A percentile compares a stretch with the other conserved stretches of the same genome.
Conservation (phyloP, 768 basidiomycete genomes). For the Suillus fuscotomentosus region DNA sequence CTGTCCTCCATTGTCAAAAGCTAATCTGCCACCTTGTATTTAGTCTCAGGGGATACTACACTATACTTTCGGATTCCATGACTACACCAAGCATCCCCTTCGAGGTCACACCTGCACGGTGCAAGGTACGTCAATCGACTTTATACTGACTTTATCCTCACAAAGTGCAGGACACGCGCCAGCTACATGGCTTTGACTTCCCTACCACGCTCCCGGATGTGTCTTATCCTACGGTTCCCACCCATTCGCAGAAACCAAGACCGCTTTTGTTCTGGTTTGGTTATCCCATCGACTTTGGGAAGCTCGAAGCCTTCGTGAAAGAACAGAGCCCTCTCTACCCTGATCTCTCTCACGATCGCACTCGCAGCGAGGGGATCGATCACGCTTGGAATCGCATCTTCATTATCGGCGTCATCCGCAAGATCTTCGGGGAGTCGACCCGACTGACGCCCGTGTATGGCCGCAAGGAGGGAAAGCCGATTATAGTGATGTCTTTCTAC, state of each 20-base stretch:
- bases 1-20: background rate
- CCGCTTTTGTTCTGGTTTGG: background rate
- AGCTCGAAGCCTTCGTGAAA: background rate
- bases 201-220: background rate
- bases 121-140: background rate
- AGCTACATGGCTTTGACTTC: background rate
- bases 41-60: background rate
- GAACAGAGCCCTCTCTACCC: background rate
- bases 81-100: background rate
- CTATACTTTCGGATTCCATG: background rate
- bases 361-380: background rate
- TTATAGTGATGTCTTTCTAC: background rate
- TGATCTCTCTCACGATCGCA: background rate
- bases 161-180: background rate
- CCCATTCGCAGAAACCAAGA: background rate
- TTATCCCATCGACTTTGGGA: background rate
- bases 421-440: conserved; percentile 1
- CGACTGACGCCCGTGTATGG: background rate
- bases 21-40: background rate
- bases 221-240: background rate
- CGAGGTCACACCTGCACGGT: background rate
- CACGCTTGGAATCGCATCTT: background rate
- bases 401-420: background rate
- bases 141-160: background rate
- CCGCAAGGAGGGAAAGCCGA: background rate